phyloP scores from a whole-genome alignment of 1,139 yeast species.

The Arxiozyma slooffiae region DNA sequence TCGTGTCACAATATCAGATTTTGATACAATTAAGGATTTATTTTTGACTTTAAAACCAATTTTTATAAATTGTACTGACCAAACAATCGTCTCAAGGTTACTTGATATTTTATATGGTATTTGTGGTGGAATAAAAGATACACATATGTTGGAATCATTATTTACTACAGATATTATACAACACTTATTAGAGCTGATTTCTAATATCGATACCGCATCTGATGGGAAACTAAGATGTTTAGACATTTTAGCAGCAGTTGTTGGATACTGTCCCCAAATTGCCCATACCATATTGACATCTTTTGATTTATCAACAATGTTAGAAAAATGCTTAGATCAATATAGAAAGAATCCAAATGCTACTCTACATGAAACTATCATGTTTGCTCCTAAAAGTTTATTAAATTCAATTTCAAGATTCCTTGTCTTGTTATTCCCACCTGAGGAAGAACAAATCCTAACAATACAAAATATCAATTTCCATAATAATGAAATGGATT shows the following conservation, averaged over 20 bases:
- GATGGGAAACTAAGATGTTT: constrained; percentile 22
- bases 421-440: constrained; percentile 50
- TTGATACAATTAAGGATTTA: constrained; percentile 40
- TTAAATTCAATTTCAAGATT: constrained; percentile 47
- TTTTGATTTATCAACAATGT: constrained; percentile 12
- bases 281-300: constrained; percentile 14
- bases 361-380: constrained; percentile 45
- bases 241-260: constrained; percentile 23
- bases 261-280: constrained; percentile 13
- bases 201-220: constrained; percentile 16
- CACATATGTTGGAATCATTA: constrained; percentile 15
- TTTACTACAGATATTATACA: constrained; percentile 18
- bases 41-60: constrained; percentile 56
- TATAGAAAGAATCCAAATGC: constrained; percentile 17
- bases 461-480: constrained; percentile 13
- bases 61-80: constrained; percentile 50
- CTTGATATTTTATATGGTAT: constrained; percentile 21
- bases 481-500: neutral
- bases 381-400: constrained; percentile 65
- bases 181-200: constrained; percentile 15
- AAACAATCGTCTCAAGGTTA: constrained; percentile 15
- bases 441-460: constrained; percentile 25
- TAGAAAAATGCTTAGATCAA: constrained; percentile 16
- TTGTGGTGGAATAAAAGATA: constrained; percentile 18
- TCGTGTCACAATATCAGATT: constrained; percentile 38